Percentiles rank a stretch among this genome's conserved stretches.
phyloP scores from a whole-genome alignment of 2,329 filamentous ascomycete genomes.

The Colletotrichum limetticola region DNA sequence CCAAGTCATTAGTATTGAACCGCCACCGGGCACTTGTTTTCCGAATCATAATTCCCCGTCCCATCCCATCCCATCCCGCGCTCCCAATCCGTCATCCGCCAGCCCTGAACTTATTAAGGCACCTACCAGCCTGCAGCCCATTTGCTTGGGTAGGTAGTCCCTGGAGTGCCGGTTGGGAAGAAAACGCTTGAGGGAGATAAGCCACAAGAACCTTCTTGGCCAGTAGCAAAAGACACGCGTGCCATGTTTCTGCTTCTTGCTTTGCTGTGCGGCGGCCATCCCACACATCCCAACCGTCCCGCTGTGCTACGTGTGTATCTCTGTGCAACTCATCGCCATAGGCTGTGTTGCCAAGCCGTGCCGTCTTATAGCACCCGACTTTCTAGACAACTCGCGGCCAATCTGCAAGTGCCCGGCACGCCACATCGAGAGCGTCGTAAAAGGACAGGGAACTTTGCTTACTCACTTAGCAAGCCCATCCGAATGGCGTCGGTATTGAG shows the following conservation, averaged over 20 bases:
- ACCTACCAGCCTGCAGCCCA: not conserved
- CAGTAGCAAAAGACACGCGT: not conserved
- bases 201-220: not conserved
- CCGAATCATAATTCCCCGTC: not conserved
- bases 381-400: not conserved
- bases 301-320: not conserved
- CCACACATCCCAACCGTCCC: not conserved
- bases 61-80: not conserved
- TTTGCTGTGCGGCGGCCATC: not conserved
- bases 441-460: not conserved
- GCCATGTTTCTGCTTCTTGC: not conserved
- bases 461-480: not conserved
- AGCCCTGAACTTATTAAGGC: slow-evolving; percentile 2
- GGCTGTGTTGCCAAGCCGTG: not conserved
- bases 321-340: slow-evolving; percentile 17
- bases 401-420: slow-evolving; percentile 6
- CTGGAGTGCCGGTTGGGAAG: not conserved
- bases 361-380: not conserved
- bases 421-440: not conserved
- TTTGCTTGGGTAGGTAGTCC: not conserved
- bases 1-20: not conserved
- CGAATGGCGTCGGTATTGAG: not conserved
- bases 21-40: not conserved
- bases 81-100: not conserved
- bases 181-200: not conserved